phyloP scores from a whole-genome alignment of 2,329 filamentous ascomycete genomes.

The Monosporascus sp. region DNA sequence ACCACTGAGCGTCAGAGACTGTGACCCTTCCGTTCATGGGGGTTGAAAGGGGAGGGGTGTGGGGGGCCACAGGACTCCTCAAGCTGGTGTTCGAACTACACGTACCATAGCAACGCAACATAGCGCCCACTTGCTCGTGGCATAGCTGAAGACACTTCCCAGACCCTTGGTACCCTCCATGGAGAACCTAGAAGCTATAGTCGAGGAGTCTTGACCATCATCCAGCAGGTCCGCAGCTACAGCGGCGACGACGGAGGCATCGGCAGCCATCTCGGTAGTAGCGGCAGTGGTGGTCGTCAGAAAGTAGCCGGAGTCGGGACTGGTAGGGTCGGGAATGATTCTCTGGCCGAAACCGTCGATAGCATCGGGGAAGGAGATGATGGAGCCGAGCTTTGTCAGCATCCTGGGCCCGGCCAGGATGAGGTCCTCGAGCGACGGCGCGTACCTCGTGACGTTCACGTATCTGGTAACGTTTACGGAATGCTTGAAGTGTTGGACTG shows the following conservation, averaged over 20 bases:
- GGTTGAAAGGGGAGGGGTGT: not conserved
- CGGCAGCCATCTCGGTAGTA: conserved; percentile 35
- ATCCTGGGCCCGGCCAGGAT: conserved; percentile 66
- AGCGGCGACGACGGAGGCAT: conserved; percentile 29
- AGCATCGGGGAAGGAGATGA: conserved; percentile 55
- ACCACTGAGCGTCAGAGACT: conserved; percentile 8
- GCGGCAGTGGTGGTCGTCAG: conserved; percentile 53
- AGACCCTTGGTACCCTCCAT: conserved; percentile 63
- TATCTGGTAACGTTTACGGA: conserved; percentile 54
- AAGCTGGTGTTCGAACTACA: conserved; percentile 15
- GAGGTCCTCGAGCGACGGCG: conserved; percentile 64
- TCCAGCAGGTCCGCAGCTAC: conserved; percentile 38
- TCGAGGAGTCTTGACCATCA: conserved; percentile 35
- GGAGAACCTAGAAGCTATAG: conserved; percentile 44
- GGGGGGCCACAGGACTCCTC: not conserved
- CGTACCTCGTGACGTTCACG: conserved; percentile 53
- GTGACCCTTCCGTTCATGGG: not conserved
- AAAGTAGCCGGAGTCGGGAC: conserved; percentile 20
- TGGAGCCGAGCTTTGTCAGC: conserved; percentile 57
- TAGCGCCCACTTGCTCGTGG: conserved; percentile 88
- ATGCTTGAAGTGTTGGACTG: conserved; percentile 35
- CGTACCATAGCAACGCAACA: conserved; percentile 73
- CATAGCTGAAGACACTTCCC: conserved; percentile 83
- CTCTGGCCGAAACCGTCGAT: conserved; percentile 57
- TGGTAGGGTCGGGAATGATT: conserved; percentile 28